These are phyloP conservation scores for Ensete glaucum DNA, from an alignment of 176 grass and related monocot genomes.

Conservation along the genomic window DNA sequence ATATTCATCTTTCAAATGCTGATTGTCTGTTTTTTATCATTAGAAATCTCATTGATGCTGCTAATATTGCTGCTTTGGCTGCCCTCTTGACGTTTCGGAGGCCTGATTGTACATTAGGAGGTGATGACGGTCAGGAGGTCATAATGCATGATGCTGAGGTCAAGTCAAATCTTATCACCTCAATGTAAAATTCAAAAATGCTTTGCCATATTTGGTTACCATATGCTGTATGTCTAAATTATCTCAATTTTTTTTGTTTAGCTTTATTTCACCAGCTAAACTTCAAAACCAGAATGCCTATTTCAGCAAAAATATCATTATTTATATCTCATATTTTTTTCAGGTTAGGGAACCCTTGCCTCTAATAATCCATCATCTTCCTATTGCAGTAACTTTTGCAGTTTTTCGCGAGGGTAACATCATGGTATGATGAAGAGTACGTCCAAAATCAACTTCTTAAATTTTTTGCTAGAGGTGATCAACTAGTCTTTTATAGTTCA, in stretches of 20 bases:
- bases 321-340: constrained; percentile 24
- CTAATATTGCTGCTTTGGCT: constrained; percentile 79
- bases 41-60: constrained; percentile 88
- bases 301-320: background rate
- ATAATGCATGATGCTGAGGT: constrained; percentile 73
- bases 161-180: background rate
- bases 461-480: background rate
- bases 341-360: constrained; percentile 82
- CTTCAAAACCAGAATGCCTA: background rate
- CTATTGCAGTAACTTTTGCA: constrained; percentile 87
- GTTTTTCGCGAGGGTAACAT: constrained; percentile 74
- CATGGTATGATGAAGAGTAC: constrained; percentile 48
- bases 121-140: constrained; percentile 68
- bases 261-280: background rate
- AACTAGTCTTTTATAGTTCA: background rate
- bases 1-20: constrained; percentile 3
- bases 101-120: constrained; percentile 71
- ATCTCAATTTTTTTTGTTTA: background rate
- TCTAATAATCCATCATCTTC: constrained; percentile 78
- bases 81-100: constrained; percentile 71
- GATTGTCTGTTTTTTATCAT: background rate
- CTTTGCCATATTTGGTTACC: background rate
- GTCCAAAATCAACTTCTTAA: background rate
- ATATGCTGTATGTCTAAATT: background rate
- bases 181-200: background rate